Percentiles rank a stretch among this genome's conserved stretches.
Evolutionary conservation across 106 monocot species (phyloP).

Genomic region (Allium fistulosum): DNA sequence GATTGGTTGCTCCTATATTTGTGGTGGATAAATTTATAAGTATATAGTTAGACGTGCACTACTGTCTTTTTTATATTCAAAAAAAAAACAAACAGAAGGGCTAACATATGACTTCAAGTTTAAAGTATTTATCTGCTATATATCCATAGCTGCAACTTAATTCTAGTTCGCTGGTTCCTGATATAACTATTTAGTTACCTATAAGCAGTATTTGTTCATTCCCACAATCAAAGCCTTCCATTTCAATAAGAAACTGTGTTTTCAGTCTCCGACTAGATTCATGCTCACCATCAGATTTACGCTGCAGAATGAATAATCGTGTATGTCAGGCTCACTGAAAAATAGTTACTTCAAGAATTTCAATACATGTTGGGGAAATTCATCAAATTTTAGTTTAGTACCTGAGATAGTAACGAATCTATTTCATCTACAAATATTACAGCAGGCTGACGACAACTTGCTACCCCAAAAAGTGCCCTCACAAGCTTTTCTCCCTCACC

Average conservation of each 20-base stretch:
- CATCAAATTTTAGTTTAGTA: conserved; percentile 7
- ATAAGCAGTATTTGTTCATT: conserved; percentile 93
- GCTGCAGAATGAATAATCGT: conserved; percentile 27
- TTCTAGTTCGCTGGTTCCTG: too few species aligned
- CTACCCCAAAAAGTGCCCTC: conserved; percentile 95
- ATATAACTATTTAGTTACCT: conserved; percentile 28
- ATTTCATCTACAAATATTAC: conserved; percentile 99
- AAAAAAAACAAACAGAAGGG: background rate
- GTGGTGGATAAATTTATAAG: background rate
- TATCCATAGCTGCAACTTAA: too few species aligned
- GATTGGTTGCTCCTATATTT: conserved; percentile 80
- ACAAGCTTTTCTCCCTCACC: conserved; percentile 98
- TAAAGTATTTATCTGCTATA: too few species aligned
- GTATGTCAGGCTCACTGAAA: too few species aligned
- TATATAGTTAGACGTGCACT: background rate
- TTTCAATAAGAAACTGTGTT: conserved; percentile 98
- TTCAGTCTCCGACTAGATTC: conserved; percentile 93
- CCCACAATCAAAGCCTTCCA: conserved; percentile 95
- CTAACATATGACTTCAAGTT: background rate
- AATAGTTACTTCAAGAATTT: too few species aligned
- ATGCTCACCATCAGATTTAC: conserved; percentile 97
- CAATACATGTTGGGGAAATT: too few species aligned
- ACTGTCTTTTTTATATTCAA: background rate
- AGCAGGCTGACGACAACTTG: conserved; percentile 91
- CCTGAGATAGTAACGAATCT: conserved; percentile 91